Conservation (phyloP, 192 early-diverging fungal genomes). For the Dissophora globulifera region DNA sequence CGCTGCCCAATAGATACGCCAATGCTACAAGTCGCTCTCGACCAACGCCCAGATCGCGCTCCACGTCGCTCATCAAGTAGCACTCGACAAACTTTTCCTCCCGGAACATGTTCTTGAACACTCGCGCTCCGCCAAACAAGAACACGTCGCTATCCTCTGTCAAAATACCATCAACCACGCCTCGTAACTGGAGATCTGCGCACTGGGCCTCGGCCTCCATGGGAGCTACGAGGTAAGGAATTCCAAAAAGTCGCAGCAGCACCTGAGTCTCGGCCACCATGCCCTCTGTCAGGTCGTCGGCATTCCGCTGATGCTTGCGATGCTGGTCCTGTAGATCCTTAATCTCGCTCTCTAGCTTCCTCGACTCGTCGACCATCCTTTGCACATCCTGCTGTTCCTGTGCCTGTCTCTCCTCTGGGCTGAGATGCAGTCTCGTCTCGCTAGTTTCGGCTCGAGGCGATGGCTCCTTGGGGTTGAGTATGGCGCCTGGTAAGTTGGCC, state of each 20-base stretch:
- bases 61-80: slow-evolving; percentile 74
- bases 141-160: slow-evolving; percentile 99
- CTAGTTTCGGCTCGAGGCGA: background rate
- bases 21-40: slow-evolving; percentile 82
- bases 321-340: slow-evolving; percentile 59
- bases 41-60: slow-evolving; percentile 72
- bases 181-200: slow-evolving; percentile 68
- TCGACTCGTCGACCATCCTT: slow-evolving; percentile 55
- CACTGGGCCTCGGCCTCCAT: slow-evolving; percentile 99
- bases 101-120: slow-evolving; percentile 96
- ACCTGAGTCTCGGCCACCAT: slow-evolving; percentile 82
- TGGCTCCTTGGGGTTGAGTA: slow-evolving; percentile 18
- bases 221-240: slow-evolving; percentile 92
- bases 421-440: background rate
- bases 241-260: slow-evolving; percentile 89
- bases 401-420: slow-evolving; percentile 17
- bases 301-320: slow-evolving; percentile 65
- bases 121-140: slow-evolving; percentile 83
- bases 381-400: slow-evolving; percentile 26
- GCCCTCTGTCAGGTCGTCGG: slow-evolving; percentile 70
- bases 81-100: slow-evolving; percentile 89
- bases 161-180: slow-evolving; percentile 92
- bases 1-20: slow-evolving; percentile 94
- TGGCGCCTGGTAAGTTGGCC: slow-evolving; percentile 31
- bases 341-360: slow-evolving; percentile 65